phyloP scores from a whole-genome alignment of 2,329 filamentous ascomycete species.

The Alternaria panax region DNA sequence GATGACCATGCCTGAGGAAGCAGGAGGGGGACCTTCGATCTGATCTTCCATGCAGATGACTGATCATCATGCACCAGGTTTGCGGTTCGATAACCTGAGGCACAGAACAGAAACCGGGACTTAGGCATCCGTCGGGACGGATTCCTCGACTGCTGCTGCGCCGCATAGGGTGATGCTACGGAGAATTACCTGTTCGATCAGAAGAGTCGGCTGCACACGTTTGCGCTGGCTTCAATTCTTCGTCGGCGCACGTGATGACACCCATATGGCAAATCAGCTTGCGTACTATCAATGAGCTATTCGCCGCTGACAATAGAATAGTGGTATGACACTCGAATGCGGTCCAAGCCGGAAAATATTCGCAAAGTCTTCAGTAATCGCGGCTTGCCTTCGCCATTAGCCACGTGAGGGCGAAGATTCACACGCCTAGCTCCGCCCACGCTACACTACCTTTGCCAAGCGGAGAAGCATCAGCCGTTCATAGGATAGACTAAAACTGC shows the following conservation, averaged over 20 bases:
- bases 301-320: not conserved
- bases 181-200: slow-evolving; percentile 16
- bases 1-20: slow-evolving; percentile 29
- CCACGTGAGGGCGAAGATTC: slow-evolving; percentile 31
- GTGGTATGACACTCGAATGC: slow-evolving; percentile 14
- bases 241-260: not conserved
- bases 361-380: not conserved
- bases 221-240: slow-evolving; percentile 5
- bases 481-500: slow-evolving; percentile 24
- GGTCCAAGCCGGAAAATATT: not conserved
- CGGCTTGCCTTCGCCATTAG: slow-evolving; percentile 8
- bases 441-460: slow-evolving; percentile 22
- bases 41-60: slow-evolving; percentile 23
- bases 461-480: slow-evolving; percentile 15
- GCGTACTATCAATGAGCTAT: not conserved
- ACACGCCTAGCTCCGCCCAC: slow-evolving; percentile 17
- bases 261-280: not conserved
- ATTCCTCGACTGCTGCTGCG: slow-evolving; percentile 16
- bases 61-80: slow-evolving; percentile 14
- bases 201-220: not conserved
- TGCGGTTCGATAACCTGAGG: slow-evolving; percentile 31
- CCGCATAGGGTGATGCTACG: slow-evolving; percentile 10
- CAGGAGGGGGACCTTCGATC: slow-evolving; percentile 19
- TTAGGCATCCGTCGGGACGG: slow-evolving; percentile 43
- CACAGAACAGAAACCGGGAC: slow-evolving; percentile 38